Conservation (phyloP, 106 monocot genomes). For the Apostasia ramifera region DNA sequence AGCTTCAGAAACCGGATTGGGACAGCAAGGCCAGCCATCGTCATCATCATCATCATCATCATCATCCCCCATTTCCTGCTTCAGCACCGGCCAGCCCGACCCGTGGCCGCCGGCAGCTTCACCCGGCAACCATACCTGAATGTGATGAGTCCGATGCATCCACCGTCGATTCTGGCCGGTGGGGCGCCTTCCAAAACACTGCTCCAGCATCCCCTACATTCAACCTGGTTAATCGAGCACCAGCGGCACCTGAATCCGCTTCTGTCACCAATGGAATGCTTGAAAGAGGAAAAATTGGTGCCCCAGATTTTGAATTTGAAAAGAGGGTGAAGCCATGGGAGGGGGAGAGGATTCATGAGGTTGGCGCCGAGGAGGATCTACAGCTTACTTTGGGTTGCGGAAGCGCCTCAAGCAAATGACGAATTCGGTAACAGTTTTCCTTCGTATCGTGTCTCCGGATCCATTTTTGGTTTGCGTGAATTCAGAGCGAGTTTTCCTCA, state of each 20-base stretch:
- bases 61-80: slow-evolving; percentile 53
- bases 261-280: slow-evolving; percentile 3
- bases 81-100: slow-evolving; percentile 88
- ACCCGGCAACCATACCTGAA: slow-evolving; percentile 77
- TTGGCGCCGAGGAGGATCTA: slow-evolving; percentile 70
- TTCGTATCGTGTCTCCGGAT: too few species aligned
- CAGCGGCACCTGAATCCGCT: background rate
- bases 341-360: slow-evolving; percentile 92
- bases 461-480: too few species aligned
- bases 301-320: slow-evolving; percentile 74
- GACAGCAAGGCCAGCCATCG: slow-evolving; percentile 7
- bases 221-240: slow-evolving; percentile 53
- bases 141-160: slow-evolving; percentile 89
- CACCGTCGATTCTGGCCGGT: slow-evolving; percentile 59
- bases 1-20: slow-evolving; percentile 62
- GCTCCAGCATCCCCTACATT: slow-evolving; percentile 87
- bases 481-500: too few species aligned
- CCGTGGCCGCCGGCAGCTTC: slow-evolving; percentile 25
- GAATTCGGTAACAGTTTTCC: background rate
- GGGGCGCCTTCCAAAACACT: slow-evolving; percentile 65
- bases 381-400: slow-evolving; percentile 60
- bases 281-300: slow-evolving; percentile 24
- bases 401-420: slow-evolving; percentile 15
- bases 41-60: slow-evolving; percentile 3
- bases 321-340: slow-evolving; percentile 85